Percentiles rank a stretch among this genome's conserved stretches.
Evolutionary conservation across 495 filamentous ascomycete species (phyloP).

Genomic region (Aspergillus saccharolyticus): DNA sequence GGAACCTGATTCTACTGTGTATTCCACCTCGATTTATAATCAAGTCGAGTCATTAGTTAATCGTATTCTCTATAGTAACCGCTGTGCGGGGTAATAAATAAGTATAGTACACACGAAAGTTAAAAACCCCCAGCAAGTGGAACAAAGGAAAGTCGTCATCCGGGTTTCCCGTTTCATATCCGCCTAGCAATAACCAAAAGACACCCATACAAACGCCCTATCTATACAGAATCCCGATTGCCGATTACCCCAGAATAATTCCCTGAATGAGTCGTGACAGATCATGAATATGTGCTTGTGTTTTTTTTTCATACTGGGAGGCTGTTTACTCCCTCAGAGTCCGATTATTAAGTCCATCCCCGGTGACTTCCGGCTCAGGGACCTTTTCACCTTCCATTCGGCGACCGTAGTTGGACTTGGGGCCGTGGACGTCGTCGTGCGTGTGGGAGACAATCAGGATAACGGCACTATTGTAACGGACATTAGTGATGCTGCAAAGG

Average conservation of each 20-base stretch:
- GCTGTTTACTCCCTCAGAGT: neutral
- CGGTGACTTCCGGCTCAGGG: neutral
- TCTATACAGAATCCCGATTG: neutral
- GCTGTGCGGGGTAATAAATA: neutral
- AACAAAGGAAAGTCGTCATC: too few species aligned
- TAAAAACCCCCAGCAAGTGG: neutral
- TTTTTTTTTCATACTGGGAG: too few species aligned
- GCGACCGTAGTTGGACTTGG: constrained; percentile 14
- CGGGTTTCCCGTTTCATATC: too few species aligned
- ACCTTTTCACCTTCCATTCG: neutral
- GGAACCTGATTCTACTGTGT: neutral
- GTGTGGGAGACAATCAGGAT: constrained; percentile 26
- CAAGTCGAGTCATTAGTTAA: neutral
- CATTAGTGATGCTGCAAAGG: too few species aligned
- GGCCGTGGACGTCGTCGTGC: constrained; percentile 27
- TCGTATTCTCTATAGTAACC: neutral
- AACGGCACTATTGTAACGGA: constrained; percentile 18
- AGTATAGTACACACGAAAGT: neutral
- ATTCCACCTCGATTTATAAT: neutral
- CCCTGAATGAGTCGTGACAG: neutral
- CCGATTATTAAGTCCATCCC: neutral
- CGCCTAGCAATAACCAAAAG: too few species aligned
- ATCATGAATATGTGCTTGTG: too few species aligned
- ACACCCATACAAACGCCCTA: too few species aligned
- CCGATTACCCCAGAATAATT: neutral